These are phyloP conservation scores for Suhomyces xylopsoci DNA, from an alignment of 805 yeast genomes.

Conservation along the genomic window DNA sequence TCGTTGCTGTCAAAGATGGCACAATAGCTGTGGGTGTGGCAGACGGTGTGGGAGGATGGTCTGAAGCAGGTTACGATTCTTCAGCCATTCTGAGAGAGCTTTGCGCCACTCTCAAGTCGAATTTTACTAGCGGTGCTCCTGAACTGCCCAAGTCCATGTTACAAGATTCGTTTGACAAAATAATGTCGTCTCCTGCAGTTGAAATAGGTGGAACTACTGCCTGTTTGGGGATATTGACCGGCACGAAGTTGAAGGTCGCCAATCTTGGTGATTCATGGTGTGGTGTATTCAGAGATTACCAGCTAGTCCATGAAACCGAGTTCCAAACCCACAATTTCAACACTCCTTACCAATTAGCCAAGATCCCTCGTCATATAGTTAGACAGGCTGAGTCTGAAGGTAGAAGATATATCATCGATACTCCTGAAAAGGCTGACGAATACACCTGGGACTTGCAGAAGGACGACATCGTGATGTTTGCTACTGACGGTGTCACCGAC, in stretches of 20 bases:
- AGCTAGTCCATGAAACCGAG: conserved; percentile 61
- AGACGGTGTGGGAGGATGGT: conserved; percentile 99
- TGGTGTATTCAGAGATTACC: conserved; percentile 69
- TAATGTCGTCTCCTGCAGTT: conserved; percentile 55
- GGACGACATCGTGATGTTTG: conserved; percentile 77
- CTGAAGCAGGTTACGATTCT: conserved; percentile 86
- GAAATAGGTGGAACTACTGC: conserved; percentile 94
- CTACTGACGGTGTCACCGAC: conserved; percentile 93
- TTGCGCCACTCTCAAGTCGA: conserved; percentile 51
- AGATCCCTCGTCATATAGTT: conserved; percentile 65
- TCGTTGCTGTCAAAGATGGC: conserved; percentile 46
- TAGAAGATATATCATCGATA: conserved; percentile 64
- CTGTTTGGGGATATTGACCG: conserved; percentile 70
- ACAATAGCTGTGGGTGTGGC: conserved; percentile 72
- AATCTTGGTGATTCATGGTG: conserved; percentile 96
- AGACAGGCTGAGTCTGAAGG: conserved; percentile 53
- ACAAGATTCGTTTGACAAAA: conserved; percentile 50
- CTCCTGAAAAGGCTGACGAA: conserved; percentile 66
- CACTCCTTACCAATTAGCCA: conserved; percentile 88
- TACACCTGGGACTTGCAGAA: conserved; percentile 62
- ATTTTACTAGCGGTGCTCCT: conserved; percentile 22
- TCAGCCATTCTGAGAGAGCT: conserved; percentile 81
- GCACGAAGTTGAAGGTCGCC: conserved; percentile 59
- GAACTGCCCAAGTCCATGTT: conserved; percentile 49
- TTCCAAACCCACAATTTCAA: conserved; percentile 86